phyloP scores from a whole-genome alignment of 2,329 filamentous ascomycete genomes.

The Clonostachys rhizophaga region DNA sequence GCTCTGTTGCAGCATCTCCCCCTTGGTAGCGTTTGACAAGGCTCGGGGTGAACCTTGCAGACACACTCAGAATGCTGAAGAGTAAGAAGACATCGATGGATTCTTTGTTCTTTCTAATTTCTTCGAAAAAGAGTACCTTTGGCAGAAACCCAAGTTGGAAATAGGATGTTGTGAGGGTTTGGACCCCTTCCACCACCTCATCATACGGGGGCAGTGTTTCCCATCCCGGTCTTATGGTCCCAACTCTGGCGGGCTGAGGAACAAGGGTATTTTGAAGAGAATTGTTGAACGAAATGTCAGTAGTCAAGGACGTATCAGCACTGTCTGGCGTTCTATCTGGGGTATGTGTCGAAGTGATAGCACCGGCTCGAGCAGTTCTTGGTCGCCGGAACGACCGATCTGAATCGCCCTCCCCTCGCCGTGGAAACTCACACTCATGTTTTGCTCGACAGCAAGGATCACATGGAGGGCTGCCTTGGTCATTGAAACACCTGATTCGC shows the following conservation, averaged over 20 bases:
- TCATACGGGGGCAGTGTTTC: slow-evolving; percentile 11
- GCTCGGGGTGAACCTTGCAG: slow-evolving; percentile 19
- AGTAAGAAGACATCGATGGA: slow-evolving; percentile 19
- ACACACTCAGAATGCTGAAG: slow-evolving; percentile 18
- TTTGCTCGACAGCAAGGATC: background rate
- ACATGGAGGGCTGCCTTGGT: background rate
- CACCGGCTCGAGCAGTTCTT: too few relatives aligned
- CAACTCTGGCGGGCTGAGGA: too few relatives aligned
- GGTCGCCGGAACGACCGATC: background rate
- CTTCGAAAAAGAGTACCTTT: slow-evolving; percentile 19
- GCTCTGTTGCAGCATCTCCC: slow-evolving; percentile 13
- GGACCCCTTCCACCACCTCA: slow-evolving; percentile 18
- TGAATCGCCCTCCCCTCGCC: background rate
- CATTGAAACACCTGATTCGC: background rate
- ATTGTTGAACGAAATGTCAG: too few relatives aligned
- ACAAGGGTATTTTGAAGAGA: too few relatives aligned
- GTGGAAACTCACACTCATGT: background rate
- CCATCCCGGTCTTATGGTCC: slow-evolving; percentile 21
- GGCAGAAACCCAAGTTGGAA: slow-evolving; percentile 25
- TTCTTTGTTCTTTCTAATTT: slow-evolving; percentile 8
- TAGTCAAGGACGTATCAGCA: too few relatives aligned
- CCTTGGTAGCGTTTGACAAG: slow-evolving; percentile 14
- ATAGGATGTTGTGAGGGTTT: slow-evolving; percentile 17
- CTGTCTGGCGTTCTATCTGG: too few relatives aligned
- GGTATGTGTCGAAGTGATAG: too few relatives aligned